Evolutionary conservation across 495 filamentous ascomycete genomes (phyloP).

Genomic region (Terfezia claveryi): DNA sequence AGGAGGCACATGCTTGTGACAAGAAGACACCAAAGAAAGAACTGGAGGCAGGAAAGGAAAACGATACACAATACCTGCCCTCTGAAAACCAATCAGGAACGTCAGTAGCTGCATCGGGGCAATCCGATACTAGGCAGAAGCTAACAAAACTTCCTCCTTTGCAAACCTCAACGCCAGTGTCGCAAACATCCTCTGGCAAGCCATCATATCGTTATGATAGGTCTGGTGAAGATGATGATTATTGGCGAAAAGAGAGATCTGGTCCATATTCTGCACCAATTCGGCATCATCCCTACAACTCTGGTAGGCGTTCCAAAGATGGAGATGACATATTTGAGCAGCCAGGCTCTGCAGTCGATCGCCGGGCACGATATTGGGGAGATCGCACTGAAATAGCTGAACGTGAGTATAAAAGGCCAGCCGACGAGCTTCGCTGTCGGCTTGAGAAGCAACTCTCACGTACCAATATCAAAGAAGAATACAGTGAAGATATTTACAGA

Average conservation of each 20-base stretch:
- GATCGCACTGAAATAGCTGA: background rate
- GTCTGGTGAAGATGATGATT: background rate
- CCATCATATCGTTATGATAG: background rate
- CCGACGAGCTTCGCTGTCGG: background rate
- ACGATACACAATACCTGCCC: background rate
- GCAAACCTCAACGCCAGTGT: no score
- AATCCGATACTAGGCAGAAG: background rate
- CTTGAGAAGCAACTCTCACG: background rate
- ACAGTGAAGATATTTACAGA: conserved; percentile 8
- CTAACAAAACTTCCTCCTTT: background rate
- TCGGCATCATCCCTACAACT: no score
- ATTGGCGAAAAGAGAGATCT: background rate
- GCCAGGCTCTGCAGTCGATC: background rate
- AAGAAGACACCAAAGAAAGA: background rate
- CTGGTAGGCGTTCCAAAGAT: no score
- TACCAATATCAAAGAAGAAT: conserved; percentile 12
- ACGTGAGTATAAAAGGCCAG: background rate
- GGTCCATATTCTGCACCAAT: no score
- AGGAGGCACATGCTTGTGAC: background rate
- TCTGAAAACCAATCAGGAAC: background rate
- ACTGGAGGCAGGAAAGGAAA: background rate
- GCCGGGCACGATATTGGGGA: background rate
- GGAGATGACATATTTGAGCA: no score
- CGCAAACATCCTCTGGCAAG: background rate
- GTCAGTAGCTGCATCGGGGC: background rate